These are phyloP conservation scores for Ogataea kodamae DNA, from an alignment of 805 yeast genomes.

Conservation along the genomic window DNA sequence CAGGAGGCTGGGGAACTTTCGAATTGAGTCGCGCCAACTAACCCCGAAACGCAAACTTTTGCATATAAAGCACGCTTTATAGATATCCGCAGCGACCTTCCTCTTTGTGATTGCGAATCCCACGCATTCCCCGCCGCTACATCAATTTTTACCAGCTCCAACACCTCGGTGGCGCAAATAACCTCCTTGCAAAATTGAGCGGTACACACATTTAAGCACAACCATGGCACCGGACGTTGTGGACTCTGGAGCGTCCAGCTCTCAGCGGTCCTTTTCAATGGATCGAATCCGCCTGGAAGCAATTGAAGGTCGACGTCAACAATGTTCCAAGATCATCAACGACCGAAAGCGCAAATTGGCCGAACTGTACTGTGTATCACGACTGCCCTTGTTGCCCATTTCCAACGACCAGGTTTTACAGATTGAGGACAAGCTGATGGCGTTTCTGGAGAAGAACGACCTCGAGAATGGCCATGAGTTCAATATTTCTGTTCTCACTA, in stretches of 20 bases:
- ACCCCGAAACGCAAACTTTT: constrained; percentile 1
- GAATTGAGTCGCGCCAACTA: constrained; percentile 4
- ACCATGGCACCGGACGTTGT: constrained; percentile 11
- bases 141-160: constrained; percentile 2
- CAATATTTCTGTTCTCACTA: constrained; percentile 32
- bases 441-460: constrained; percentile 51
- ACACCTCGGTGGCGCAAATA: constrained; percentile 12
- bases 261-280: constrained; percentile 25
- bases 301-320: constrained; percentile 42
- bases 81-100: background rate
- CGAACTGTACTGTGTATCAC: constrained; percentile 57
- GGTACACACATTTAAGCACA: constrained; percentile 10
- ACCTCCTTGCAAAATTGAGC: constrained; percentile 9
- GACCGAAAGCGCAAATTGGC: constrained; percentile 56
- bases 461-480: constrained; percentile 44
- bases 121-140: background rate
- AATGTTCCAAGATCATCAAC: constrained; percentile 42
- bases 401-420: constrained; percentile 37
- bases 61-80: constrained; percentile 1
- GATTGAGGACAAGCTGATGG: constrained; percentile 38
- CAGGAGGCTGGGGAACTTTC: constrained; percentile 12
- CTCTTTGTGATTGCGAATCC: constrained; percentile 3
- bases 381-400: constrained; percentile 45
- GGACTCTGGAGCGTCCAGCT: constrained; percentile 3
- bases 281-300: constrained; percentile 44